Base-by-base conservation (phyloP, 1,284 basidiomycete species). In the Coniferiporia sulphurascens region DNA sequence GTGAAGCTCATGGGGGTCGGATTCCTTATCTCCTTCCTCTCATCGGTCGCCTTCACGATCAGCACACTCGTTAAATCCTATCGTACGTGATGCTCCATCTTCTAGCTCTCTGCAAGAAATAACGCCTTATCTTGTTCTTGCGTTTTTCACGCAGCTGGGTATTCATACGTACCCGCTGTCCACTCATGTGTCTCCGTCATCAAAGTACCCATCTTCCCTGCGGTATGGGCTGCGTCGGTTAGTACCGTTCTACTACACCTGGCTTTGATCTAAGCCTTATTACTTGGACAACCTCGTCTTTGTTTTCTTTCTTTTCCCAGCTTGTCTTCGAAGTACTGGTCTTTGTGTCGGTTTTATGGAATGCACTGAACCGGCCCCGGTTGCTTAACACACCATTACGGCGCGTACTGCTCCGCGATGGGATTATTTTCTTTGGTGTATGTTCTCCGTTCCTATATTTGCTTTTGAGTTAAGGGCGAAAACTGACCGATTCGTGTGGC, bases 381-480 rank as follows among this genome's bases (percentile, higher is more conserved):
- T 43, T 7, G 4, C 38, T n/a, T 4, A 35, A 51, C 4, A 64
- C 48, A 1, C 43, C 59, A 3, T 48, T 68, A 15, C 22, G 45
- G 6, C 32, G 52, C 3, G 45, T 61, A 0, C 52, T 68, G 15
- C 52, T 61, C 51, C 63, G 63, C 9, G 65, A 67, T 46, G 66
- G 67, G n/a, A 54, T 67, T 17, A 10, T 59, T 5, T 67, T 64
- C 56, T 66, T 66, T 52, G 13, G 52, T 38, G 64, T 66, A 44
- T 21, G 62, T 61, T 5, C 7, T 17, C 4, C 32, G 27, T 15
- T 10, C 13, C 44, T 38, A n/a, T 2, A 27, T 5, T 27, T 27
- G 27, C 27, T 27, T 3, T 27, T 27, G 2, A 27, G 27, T 27
- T 5, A 5, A 5, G 27, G 5, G 27, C 27, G 27, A 2, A 27